Base-by-base conservation (phyloP, 2,329 filamentous ascomycete species). In the Apiospora rasikravindrae region DNA sequence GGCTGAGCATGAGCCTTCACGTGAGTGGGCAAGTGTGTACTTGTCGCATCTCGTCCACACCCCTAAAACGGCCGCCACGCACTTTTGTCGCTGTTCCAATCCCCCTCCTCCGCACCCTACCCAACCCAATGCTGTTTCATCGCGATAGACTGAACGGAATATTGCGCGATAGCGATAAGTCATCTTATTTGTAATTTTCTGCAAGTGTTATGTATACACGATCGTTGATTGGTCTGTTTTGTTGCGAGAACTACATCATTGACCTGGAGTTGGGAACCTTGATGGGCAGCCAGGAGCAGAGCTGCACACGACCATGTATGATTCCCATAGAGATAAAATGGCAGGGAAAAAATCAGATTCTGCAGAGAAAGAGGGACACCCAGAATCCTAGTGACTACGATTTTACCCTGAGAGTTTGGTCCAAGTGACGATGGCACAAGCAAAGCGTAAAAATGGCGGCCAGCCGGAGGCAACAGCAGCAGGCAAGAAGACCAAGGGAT, bases 231-330 rank as follows among this genome's bases (percentile, higher is more conserved):
- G 57, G 57, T 24, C 33, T 8, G 33, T n/a, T n/a, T 2, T 64
- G 22, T 64, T 11, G 57, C 10, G 29, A 64, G 57, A 22, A 37
- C 57, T 11, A 64, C 57, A 29, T 40, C 33, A 40, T 40, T 33
- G 22, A 33, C 57, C 57, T 64, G 57, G 11, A n/a, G 57, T 13
- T 33, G 57, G 57, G 57, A n/a, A 64, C 57, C 57, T 64, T 64
- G 57, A 64, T 64, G 57, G 57, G 33, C 57, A 64, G 8, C 57
- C 29, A 40, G 29, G 22, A 8, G 33, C 19, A 64, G 24, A 64
- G 11, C 22, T 64, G 57, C 57, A 64, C 29, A 64, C 57, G 57
- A 24, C 22, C 10, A 10, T 64, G 57, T 37, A 40, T 64, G 22
- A 40, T 40, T 40, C 29, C 29, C 33, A n/a, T 64, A 64, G 33